Evolutionary conservation across 2,329 filamentous ascomycete genomes (phyloP), one percentile per base, ranked within the genome.

Genomic region (Xenosphaeropsis pyriputrescens): DNA sequence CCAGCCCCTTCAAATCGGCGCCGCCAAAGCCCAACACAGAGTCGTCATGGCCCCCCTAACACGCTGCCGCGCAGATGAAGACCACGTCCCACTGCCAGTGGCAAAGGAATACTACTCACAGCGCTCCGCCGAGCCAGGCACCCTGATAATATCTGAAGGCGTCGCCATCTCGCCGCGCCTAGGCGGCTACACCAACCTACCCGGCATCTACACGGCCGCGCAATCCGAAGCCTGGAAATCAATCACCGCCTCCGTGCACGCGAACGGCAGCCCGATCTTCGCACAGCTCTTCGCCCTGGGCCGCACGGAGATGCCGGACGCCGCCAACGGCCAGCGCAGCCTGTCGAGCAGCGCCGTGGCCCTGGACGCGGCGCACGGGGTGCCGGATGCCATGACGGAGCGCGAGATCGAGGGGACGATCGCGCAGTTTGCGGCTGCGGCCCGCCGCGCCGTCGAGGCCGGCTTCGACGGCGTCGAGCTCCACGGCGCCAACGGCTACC

Each of bases 221-320:
- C 70, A 73, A 45, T 58, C 70, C 35, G 60, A 59, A 2, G 66
- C 60, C 1, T 77, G 72, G 72, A 67, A 64, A 41, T 56, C 61
- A 37, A 57, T 77, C 34, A 70, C 67, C 1, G 61, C 67, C 39
- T 67, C 63, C 2, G 70, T 77, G 5, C 71, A 77, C 52, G 58
- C 59, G 30, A 71, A 72, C 48, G 68, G 67, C 19, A 63, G 60
- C 30, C 64, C 61, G 46, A 69, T 75, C 43, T 75, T 64, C 52
- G 49, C 63, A 5, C 73, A 78, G 50, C 57, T 78, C 2, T 76
- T 26, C 8, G 22, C 7, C 8, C 4, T 26, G 22, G 22, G 22
- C 12, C 22, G 22, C 12, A 11, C 22, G 12, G 22, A 26, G 3
- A 11, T 26, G 3, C 22, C 22, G 12, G 8, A 3, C 22, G 22